These are phyloP conservation scores for Clonostachys rosea DNA, from an alignment of 2,329 filamentous ascomycete genomes.

Conservation along the genomic window DNA sequence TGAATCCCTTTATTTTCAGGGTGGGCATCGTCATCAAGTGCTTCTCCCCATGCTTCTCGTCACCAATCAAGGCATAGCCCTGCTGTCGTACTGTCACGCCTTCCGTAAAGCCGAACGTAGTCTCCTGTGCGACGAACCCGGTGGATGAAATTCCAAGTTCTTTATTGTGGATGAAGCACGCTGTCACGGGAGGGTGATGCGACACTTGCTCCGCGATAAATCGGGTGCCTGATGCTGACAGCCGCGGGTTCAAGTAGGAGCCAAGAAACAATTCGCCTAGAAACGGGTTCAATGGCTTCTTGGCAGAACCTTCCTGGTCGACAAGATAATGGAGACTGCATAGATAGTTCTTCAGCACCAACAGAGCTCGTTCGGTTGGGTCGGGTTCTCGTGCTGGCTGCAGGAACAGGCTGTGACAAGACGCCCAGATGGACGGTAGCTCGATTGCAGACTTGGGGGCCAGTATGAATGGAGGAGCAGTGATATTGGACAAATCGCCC, in stretches of 20 bases:
- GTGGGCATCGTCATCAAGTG: slow-evolving; percentile 43
- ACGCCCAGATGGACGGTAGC: slow-evolving; percentile 44
- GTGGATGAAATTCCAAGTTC: slow-evolving; percentile 38
- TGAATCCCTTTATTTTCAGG: slow-evolving; percentile 40
- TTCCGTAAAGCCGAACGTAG: slow-evolving; percentile 35
- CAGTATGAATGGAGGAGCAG: slow-evolving; percentile 44
- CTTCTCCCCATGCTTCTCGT: slow-evolving; percentile 43
- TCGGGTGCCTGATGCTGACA: slow-evolving; percentile 15
- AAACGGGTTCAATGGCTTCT: slow-evolving; percentile 49
- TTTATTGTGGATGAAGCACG: slow-evolving; percentile 40
- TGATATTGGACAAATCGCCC: slow-evolving; percentile 46
- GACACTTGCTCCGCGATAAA: slow-evolving; percentile 39
- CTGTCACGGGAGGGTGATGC: slow-evolving; percentile 49
- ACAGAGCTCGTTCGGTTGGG: slow-evolving; percentile 34
- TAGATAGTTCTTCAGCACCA: slow-evolving; percentile 83
- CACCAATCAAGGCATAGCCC: slow-evolving; percentile 41
- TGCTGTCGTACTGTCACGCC: slow-evolving; percentile 44
- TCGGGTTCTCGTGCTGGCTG: slow-evolving; percentile 38
- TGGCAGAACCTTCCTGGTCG: slow-evolving; percentile 19
- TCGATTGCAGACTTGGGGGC: slow-evolving; percentile 44
- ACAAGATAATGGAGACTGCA: slow-evolving; percentile 58
- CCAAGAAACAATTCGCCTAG: slow-evolving; percentile 44
- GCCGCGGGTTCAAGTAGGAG: background rate
- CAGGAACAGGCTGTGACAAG: slow-evolving; percentile 40
- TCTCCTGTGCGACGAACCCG: slow-evolving; percentile 47